phyloP scores from a whole-genome alignment of 2,329 filamentous ascomycete species.

The Xylariaceae sp. region DNA sequence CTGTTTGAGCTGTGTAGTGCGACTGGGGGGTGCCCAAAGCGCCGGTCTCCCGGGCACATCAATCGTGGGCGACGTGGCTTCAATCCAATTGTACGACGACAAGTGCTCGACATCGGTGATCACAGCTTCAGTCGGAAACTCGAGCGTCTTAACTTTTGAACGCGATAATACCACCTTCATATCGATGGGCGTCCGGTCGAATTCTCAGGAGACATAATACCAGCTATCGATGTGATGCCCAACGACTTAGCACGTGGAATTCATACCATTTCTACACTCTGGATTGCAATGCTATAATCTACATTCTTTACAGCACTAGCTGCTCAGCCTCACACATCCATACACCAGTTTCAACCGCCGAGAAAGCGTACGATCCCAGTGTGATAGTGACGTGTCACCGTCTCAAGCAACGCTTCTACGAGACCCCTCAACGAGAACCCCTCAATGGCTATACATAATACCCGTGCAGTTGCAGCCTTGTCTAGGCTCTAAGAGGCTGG shows the following conservation, averaged over 20 bases:
- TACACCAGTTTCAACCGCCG: background rate
- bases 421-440: background rate
- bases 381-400: background rate
- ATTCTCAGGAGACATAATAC: background rate
- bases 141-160: background rate
- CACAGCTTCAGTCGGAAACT: background rate
- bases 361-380: background rate
- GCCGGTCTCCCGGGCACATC: slow-evolving; percentile 39
- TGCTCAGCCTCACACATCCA: background rate
- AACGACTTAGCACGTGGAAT: background rate
- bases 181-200: background rate
- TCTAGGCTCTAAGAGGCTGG: background rate
- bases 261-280: background rate
- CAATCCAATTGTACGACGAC: slow-evolving; percentile 48
- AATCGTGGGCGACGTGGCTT: slow-evolving; percentile 38
- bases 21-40: slow-evolving; percentile 32
- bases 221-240: background rate
- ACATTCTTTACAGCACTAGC: background rate
- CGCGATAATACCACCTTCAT: background rate
- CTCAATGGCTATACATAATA: background rate
- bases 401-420: background rate
- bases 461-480: background rate
- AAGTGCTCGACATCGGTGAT: slow-evolving; percentile 38
- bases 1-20: background rate
- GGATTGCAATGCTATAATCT: background rate